phyloP scores from a whole-genome alignment of 2,329 filamentous ascomycete genomes.

The Diaporthe citrichinensis region DNA sequence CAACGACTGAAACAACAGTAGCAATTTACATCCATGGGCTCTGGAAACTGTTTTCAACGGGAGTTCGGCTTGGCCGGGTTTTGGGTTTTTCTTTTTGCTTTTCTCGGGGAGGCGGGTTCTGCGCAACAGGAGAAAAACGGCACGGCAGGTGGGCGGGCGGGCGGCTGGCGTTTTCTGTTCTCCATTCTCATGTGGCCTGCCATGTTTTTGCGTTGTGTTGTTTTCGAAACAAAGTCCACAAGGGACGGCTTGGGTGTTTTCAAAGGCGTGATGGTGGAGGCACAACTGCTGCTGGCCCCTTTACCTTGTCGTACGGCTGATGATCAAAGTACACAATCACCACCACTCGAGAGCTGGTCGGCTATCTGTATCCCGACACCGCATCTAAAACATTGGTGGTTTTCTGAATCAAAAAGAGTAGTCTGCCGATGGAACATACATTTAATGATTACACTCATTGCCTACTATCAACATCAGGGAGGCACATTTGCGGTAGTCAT shows the following conservation, averaged over 20 bases:
- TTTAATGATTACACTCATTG: conserved; percentile 6
- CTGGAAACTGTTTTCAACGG: conserved; percentile 7
- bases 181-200: neutral
- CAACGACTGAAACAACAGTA: neutral
- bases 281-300: neutral
- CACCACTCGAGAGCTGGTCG: neutral
- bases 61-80: conserved; percentile 3
- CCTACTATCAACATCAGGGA: neutral
- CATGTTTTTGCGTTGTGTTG: conserved; percentile 4
- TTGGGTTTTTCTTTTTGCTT: neutral
- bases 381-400: neutral
- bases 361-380: neutral
- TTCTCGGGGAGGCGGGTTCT: neutral
- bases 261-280: conserved; percentile 2
- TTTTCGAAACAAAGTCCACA: neutral
- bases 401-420: neutral
- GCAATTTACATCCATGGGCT: neutral
- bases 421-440: neutral
- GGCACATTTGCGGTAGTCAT: no score
- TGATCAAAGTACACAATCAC: conserved; percentile 24
- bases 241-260: neutral
- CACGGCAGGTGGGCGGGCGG: conserved; percentile 2
- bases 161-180: conserved; percentile 9
- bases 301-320: neutral
- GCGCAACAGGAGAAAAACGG: conserved; percentile 11